Evolutionary conservation across 441 rosid genomes (phyloP), one percentile per base, ranked within the genome.

Genomic region (Pelargonium australe): DNA sequence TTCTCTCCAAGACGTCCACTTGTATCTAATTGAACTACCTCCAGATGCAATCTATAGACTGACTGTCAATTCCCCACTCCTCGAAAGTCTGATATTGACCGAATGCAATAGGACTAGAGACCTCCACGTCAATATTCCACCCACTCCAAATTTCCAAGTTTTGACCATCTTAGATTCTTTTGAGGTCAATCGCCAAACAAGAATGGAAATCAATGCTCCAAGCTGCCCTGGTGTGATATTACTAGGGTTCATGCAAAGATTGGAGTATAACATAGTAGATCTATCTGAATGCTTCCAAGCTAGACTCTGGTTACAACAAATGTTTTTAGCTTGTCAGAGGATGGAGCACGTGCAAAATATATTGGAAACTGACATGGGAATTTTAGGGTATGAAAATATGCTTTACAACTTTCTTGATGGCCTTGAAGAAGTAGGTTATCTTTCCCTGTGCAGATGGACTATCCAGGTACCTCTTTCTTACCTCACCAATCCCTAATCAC

Each of bases 81-180:
- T 67, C 14, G 12, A 49, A 49, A 0, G 25, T 1, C 25, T 67
- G 58, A 8, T 7, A 6, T 49, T 67, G 69, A 45, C 41, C 2
- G 61, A 67, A 3, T 67, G 69, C 69, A 67, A 67, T 25, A 47
- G 20, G 41, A 67, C 61, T 19, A 67, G 9, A 9, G 69, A 67
- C 25, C 41, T 67, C 60, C 25, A 49, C 20, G 25, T 67, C 43
- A 5, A 28, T 67, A 60, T 67, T 49, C 12, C 61, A 19, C 17
- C 41, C 11, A 25, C 23, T 49, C 61, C 17, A 13, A 34, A 47
- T 49, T 49, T 49, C 20, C 8, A 20, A 45, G 2, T 1, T 4
- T 25, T 67, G 43, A 12, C 7, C 5, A 45, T 45, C 41, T 23
- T 1, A 8, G 69, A 67, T 20, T 20, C 10, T 45, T 11, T 0